phyloP scores from a whole-genome alignment of 2,329 filamentous ascomycete species.

The Phialophora macrospora region DNA sequence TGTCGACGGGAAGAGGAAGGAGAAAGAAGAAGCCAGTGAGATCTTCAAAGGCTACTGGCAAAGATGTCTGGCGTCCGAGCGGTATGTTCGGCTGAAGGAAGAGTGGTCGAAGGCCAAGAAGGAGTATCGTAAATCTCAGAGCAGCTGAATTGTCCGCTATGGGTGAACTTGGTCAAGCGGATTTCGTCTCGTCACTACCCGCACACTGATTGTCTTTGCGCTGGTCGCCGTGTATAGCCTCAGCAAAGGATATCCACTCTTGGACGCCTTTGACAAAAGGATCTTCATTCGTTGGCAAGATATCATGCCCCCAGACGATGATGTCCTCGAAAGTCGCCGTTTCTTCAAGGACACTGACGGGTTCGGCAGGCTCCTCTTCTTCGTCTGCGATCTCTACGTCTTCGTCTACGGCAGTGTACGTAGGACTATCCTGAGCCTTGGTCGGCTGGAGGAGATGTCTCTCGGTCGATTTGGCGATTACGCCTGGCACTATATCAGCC shows the following conservation, averaged over 20 bases:
- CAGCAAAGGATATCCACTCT: constrained; percentile 79
- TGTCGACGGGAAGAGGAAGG: constrained; percentile 44
- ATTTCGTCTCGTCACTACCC: background rate
- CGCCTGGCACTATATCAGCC: constrained; percentile 50
- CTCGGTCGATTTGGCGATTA: constrained; percentile 59
- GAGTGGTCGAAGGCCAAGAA: constrained; percentile 43
- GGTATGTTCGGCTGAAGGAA: constrained; percentile 58
- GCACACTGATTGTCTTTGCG: background rate
- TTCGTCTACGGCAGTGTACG: constrained; percentile 34
- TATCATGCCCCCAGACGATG: constrained; percentile 84
- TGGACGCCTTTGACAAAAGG: constrained; percentile 73
- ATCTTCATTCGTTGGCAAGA: constrained; percentile 67
- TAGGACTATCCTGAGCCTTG: constrained; percentile 14
- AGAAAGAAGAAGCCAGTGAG: constrained; percentile 40
- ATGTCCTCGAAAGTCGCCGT: constrained; percentile 74
- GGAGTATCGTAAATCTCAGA: constrained; percentile 21
- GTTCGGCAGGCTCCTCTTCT: constrained; percentile 52
- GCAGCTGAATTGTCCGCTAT: background rate
- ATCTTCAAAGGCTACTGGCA: constrained; percentile 40
- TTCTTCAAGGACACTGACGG: constrained; percentile 63
- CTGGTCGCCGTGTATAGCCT: constrained; percentile 59
- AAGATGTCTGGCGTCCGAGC: constrained; percentile 46
- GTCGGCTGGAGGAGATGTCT: constrained; percentile 28
- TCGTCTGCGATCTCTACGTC: constrained; percentile 46
- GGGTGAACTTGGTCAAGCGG: constrained; percentile 6